Conservation (phyloP, 2,329 filamentous ascomycete species). For the Aspergillus sp. region DNA sequence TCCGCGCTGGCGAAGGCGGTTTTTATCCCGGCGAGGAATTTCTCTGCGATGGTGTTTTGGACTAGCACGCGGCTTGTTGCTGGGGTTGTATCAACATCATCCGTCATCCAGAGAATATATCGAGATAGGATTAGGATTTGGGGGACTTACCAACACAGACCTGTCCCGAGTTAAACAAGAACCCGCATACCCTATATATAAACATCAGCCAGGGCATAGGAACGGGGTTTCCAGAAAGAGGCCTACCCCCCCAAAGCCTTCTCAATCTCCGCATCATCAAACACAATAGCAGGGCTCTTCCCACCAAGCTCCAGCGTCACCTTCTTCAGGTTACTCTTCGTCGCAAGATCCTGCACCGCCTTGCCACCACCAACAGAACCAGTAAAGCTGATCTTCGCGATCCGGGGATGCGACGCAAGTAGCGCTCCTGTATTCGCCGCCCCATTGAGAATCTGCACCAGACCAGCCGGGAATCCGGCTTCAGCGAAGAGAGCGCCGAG, state of each 20-base stretch:
- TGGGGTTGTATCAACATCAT: background rate
- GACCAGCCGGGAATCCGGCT: conserved; percentile 48
- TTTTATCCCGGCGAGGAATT: conserved; percentile 16
- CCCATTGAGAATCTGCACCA: conserved; percentile 42
- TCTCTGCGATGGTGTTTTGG: conserved; percentile 18
- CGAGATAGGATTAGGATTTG: background rate
- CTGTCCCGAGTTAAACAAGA: conserved; percentile 22
- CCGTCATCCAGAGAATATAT: background rate
- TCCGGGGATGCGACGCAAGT: conserved; percentile 37
- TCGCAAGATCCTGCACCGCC: conserved; percentile 43
- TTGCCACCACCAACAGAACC: conserved; percentile 27
- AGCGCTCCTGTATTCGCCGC: conserved; percentile 31
- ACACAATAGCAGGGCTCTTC: conserved; percentile 29
- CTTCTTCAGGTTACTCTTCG: conserved; percentile 31
- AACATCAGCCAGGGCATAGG: too few relatives aligned
- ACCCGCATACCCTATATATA: conserved; percentile 3
- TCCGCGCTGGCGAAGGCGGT: conserved; percentile 4
- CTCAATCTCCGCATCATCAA: conserved; percentile 30
- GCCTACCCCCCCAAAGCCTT: conserved; percentile 20
- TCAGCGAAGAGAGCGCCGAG: conserved; percentile 39
- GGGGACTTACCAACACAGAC: conserved; percentile 16
- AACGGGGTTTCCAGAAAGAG: background rate
- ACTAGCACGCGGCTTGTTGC: conserved; percentile 24
- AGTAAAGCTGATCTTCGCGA: conserved; percentile 37
- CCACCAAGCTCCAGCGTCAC: conserved; percentile 31